These are phyloP conservation scores for Leptodermis oblonga DNA, from an alignment of 257 asterid species.

Conservation along the genomic window DNA sequence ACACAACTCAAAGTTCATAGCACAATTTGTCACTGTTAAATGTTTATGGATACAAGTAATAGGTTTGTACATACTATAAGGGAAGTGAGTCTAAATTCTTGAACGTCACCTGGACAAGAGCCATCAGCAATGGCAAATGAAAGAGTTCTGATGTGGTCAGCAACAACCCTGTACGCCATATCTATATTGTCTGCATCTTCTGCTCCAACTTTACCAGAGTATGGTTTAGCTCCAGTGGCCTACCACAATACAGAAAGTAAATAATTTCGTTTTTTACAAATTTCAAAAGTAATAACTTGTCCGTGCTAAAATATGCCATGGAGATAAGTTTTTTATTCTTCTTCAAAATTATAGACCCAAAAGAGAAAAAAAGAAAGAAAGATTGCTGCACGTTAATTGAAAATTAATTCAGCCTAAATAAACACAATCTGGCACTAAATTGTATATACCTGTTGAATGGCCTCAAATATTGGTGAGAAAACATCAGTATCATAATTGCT, in stretches of 20 bases:
- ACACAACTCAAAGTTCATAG: not conserved
- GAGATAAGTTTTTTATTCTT: not conserved
- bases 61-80: not conserved
- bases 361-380: not conserved
- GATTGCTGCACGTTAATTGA: not conserved
- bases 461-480: constrained; percentile 77
- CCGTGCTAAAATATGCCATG: not conserved
- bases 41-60: not conserved
- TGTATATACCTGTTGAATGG: constrained; percentile 67
- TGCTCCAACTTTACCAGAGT: constrained; percentile 81
- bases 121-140: constrained; percentile 99
- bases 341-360: not conserved
- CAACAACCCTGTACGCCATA: constrained; percentile 99
- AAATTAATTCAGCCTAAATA: not conserved
- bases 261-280: not conserved
- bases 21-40: not conserved
- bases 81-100: constrained; percentile 4
- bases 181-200: constrained; percentile 84
- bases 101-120: constrained; percentile 74
- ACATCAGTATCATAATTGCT: constrained; percentile 97
- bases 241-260: constrained; percentile 21
- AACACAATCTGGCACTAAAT: not conserved
- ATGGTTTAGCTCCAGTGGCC: constrained; percentile 79
- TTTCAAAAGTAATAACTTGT: not conserved
- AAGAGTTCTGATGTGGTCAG: constrained; percentile 95